Base-by-base conservation (phyloP, 2,329 filamentous ascomycete genomes). In the Lachnellula cervina region DNA sequence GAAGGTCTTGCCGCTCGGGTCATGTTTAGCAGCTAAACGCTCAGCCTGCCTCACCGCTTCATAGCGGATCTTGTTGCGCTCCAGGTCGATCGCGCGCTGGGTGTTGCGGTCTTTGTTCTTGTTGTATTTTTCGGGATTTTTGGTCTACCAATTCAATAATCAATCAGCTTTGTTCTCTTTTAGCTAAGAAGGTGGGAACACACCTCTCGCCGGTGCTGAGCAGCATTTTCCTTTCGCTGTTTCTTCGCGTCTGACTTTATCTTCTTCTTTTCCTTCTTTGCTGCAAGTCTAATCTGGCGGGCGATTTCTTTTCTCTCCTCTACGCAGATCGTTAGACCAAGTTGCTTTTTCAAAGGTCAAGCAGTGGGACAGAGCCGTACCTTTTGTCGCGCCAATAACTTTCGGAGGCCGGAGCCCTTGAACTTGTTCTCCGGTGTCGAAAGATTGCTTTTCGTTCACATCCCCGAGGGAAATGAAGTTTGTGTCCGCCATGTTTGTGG, bases 71-170 rank as follows among this genome's bases (percentile, higher is more conserved):
- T 63, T 67, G 25, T 65, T 59, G 37, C 69, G 61, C 57, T 71
- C 69, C 14, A 57, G 23, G n/a, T 68, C 64, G 47, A 71, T 69
- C 19, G 55, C 62, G 17, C 68, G 66, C 44, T 61, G 46, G 21
- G 60, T 59, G 52, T 71, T 71, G 6, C 68, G 66, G n/a, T 70
- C 69, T 35, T 68, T 64, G 38, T 71, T 71, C 43, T 69, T 70
- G 54, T 54, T 58, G 47, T 70, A 70, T 56, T 71, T 71, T 52
- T 71, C 68, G 23, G 63, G 62, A 49, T 70, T 70, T 47, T 63
- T 62, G 23, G 66, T 70, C 68, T 69, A 42, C 13, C 25, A 34
- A 23, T 4, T 25, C 9, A 16, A 40, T 16, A 2, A 40, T 59
- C 32, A 56, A 52, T 59, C 32, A 44, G 45, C 7, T 32, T 52